phyloP scores from a whole-genome alignment of 1,139 yeast genomes.

The Komagataea norvegica region DNA sequence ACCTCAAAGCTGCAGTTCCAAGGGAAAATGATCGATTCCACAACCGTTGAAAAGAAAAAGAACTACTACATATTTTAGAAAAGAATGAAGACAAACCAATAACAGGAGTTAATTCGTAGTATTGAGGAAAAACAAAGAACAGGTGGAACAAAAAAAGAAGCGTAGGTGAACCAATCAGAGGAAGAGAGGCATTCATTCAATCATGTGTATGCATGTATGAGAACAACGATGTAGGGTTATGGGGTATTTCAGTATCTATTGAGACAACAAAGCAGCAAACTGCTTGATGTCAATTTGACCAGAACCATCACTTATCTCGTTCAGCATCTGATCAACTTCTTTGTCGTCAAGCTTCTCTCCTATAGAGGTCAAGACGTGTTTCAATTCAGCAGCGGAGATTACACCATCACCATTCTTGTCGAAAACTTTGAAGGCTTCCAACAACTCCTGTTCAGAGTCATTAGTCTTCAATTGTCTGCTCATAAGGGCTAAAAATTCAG shows the following conservation, averaged over 20 bases:
- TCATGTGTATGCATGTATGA: background rate
- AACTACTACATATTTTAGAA: no score
- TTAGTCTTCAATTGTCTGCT: slow-evolving; percentile 86
- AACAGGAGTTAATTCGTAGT: background rate
- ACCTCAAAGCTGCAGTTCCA: slow-evolving; percentile 35
- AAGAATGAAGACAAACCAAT: background rate
- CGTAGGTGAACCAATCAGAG: no score
- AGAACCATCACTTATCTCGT: slow-evolving; percentile 93
- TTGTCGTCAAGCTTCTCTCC: slow-evolving; percentile 95
- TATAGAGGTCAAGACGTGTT: slow-evolving; percentile 93
- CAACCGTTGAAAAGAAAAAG: slow-evolving; percentile 4
- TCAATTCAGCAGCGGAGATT: slow-evolving; percentile 92
- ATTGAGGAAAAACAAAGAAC: slow-evolving; percentile 3
- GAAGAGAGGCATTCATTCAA: no score
- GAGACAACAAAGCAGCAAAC: slow-evolving; percentile 72
- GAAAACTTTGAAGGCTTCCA: slow-evolving; percentile 96
- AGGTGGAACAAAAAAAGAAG: background rate
- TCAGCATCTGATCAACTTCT: slow-evolving; percentile 94
- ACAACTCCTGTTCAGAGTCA: slow-evolving; percentile 93
- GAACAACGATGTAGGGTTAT: no score
- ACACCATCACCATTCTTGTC: slow-evolving; percentile 89
- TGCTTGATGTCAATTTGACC: slow-evolving; percentile 96
- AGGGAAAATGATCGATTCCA: slow-evolving; percentile 27
- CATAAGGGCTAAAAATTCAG: slow-evolving; percentile 62
- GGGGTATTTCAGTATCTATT: slow-evolving; percentile 28